Conservation (phyloP, 805 yeast genomes). For the Candida stauntonica region DNA sequence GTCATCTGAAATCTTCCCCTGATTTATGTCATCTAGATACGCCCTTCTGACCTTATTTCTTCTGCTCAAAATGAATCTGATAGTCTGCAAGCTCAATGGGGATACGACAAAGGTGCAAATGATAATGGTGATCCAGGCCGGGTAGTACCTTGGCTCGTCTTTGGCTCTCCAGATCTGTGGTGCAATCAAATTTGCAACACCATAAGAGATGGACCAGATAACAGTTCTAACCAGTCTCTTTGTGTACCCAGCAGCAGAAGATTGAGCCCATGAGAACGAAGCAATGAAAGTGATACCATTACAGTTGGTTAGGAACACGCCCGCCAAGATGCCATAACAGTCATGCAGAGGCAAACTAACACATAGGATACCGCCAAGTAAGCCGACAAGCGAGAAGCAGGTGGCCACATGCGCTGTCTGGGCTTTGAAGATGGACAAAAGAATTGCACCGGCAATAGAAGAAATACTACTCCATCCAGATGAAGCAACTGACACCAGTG, state of each 20-base stretch:
- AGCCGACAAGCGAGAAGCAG: constrained; percentile 18
- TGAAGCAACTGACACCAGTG: constrained; percentile 44
- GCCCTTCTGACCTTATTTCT: constrained; percentile 26
- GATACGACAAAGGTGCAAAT: constrained; percentile 38
- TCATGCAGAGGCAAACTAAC: constrained; percentile 35
- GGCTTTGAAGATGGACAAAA: constrained; percentile 27
- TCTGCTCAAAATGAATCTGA: constrained; percentile 33
- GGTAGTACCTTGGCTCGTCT: constrained; percentile 39
- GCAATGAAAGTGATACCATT: constrained; percentile 30
- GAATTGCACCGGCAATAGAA: constrained; percentile 30
- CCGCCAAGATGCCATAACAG: constrained; percentile 31
- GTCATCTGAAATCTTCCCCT: constrained; percentile 26
- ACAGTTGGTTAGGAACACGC: constrained; percentile 27
- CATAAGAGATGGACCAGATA: constrained; percentile 35
- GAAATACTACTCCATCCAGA: constrained; percentile 23
- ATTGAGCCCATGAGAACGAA: constrained; percentile 19
- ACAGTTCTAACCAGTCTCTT: constrained; percentile 39
- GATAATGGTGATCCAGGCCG: constrained; percentile 46
- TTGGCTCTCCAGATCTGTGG: constrained; percentile 43
- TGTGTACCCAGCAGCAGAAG: constrained; percentile 37
- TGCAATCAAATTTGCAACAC: constrained; percentile 40
- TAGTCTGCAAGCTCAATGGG: constrained; percentile 33
- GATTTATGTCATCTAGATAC: constrained; percentile 17
- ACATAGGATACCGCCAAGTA: constrained; percentile 36
- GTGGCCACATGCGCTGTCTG: constrained; percentile 29